Base-by-base conservation (phyloP, 345 rosid species). In the Bruguiera sexangula region DNA sequence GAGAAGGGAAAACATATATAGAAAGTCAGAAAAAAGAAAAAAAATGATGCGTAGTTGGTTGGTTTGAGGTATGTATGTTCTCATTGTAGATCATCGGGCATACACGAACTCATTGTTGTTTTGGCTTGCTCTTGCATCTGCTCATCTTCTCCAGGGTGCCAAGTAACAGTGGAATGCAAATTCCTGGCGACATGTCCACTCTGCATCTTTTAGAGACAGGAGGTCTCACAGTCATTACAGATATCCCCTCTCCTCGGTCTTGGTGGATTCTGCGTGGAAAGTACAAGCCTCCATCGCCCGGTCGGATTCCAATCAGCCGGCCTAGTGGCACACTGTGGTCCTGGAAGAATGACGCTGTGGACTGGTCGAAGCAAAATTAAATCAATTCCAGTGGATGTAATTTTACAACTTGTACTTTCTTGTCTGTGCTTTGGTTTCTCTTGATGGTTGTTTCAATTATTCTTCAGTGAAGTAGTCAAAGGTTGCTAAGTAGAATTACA, bases 331-430 rank as follows among this genome's bases (percentile, higher is more conserved):
- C 76, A 18, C 84, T 84, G 39, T 54, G 26, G 54, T 84, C 87
- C 67, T 80, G 86, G 78, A 86, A 86, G 79, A 86, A 84, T 4
- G 88, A 86, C 7, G 81, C 84, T 4, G 86, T 73, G 7, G 90
- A 82, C 90, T 84, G 82, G 31, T 62, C 34, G 27, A 62, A 29
- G 6, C 1, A 6, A 4, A 54, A 53, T 2, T 26, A 51, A 26
- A 18, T 27, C 2, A 36, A 19, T 68, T 68, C 26, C 2, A 34
- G n/a, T 4, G 4, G 7, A 34, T 34, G 37, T 8, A 34, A 34
- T 1, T 34, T 34, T 7, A 7, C 37, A 7, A 8, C 37, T 34
- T 34, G 36, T 32, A 32, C 7, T 32, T 0, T 34, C 37, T 34
- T 34, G 37, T 34, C 9, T 34, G 37, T 34, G 9, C 37, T 34